Conservation (phyloP, 1,284 basidiomycete species). For the Rhodotorula sp. region DNA sequence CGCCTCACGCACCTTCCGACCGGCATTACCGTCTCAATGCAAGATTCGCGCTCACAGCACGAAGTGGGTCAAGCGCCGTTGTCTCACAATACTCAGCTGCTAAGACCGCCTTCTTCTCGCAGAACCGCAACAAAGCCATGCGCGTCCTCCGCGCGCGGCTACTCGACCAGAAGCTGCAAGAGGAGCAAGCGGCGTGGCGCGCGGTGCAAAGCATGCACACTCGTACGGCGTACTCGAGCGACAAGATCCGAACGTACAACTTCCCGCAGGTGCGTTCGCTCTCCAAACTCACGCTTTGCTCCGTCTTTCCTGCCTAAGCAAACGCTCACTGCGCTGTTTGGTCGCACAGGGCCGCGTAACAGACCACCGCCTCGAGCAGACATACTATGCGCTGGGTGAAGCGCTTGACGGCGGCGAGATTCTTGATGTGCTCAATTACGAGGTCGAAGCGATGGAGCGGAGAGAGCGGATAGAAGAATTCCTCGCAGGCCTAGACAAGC, state of each 20-base stretch:
- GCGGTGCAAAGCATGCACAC: constrained; percentile 71
- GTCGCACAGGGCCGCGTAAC: constrained; percentile 75
- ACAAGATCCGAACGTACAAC: constrained; percentile 93
- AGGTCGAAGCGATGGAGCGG: constrained; percentile 31
- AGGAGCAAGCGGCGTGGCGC: constrained; percentile 63
- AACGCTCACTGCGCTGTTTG: neutral
- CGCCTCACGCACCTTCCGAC: constrained; percentile 90
- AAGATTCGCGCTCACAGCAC: constrained; percentile 95
- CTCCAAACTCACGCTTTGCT: neutral
- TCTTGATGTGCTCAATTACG: constrained; percentile 33
- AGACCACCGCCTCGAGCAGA: constrained; percentile 81
- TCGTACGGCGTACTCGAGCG: constrained; percentile 75
- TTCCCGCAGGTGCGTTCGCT: constrained; percentile 67
- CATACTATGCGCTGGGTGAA: constrained; percentile 68
- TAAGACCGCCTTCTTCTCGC: neutral
- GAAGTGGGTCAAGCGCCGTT: constrained; percentile 59
- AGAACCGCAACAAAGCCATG: constrained; percentile 87
- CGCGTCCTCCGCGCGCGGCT: constrained; percentile 79
- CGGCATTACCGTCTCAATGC: constrained; percentile 95
- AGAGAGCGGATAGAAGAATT: constrained; percentile 31
- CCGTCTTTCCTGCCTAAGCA: neutral
- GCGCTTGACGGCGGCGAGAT: constrained; percentile 73
- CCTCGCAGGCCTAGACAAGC: constrained; percentile 3
- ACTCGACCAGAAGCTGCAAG: constrained; percentile 59
- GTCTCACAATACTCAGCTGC: too few relatives aligned